A percentile compares a stretch with the other conserved stretches of the same genome.
Evolutionary conservation across 108 stramenopile genomes (phyloP).

Genomic region (Discostella stelligeroides): DNA sequence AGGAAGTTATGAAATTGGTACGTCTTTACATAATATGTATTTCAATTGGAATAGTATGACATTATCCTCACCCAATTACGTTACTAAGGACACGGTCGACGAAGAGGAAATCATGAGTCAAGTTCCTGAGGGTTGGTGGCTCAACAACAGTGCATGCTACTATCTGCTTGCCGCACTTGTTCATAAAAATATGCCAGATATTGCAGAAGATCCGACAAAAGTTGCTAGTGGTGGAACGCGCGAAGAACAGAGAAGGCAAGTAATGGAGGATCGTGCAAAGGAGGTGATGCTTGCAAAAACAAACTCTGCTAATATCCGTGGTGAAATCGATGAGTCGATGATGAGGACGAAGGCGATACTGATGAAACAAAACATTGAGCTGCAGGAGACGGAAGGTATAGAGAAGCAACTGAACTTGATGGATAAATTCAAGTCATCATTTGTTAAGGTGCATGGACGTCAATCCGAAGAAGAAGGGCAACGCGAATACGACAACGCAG

Average conservation of each 20-base stretch:
- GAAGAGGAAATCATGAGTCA: too few species aligned
- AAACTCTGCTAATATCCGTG: slow-evolving; percentile 10
- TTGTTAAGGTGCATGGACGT: background rate
- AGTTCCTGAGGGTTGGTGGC: too few species aligned
- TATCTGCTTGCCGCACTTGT: background rate
- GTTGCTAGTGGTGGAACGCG: background rate
- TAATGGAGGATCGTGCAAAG: background rate
- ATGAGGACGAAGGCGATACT: background rate
- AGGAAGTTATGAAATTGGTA: too few species aligned
- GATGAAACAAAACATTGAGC: background rate
- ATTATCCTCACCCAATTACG: too few species aligned
- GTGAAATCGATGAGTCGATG: slow-evolving; percentile 15
- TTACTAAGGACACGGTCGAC: too few species aligned
- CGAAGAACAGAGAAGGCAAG: background rate
- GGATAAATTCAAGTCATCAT: slow-evolving; percentile 3
- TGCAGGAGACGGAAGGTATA: slow-evolving; percentile 5
- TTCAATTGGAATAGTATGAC: too few species aligned
- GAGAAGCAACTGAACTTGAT: slow-evolving; percentile 5
- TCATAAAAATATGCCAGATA: background rate
- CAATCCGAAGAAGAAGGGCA: too few species aligned
- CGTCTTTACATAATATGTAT: too few species aligned
- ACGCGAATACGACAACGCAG: slow-evolving; percentile 1
- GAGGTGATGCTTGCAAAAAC: background rate
- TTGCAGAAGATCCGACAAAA: background rate
- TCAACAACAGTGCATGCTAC: background rate